Evolutionary conservation across 768 basidiomycete genomes (phyloP).

Genomic region (Cubamyces sp.): DNA sequence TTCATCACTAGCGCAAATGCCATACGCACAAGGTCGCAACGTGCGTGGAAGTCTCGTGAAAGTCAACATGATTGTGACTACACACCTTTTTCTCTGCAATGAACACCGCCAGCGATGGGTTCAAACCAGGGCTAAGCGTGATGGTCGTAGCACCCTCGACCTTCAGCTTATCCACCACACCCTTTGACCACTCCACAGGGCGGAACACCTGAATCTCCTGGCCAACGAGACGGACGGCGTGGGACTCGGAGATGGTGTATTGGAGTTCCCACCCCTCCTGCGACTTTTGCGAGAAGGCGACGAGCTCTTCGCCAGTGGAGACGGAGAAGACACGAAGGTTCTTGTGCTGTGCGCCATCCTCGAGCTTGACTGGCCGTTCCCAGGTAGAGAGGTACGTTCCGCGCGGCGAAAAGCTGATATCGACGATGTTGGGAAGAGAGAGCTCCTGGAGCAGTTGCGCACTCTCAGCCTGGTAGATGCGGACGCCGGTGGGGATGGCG

Average conservation of each 20-base stretch:
- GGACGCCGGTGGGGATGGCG: constrained; percentile 77
- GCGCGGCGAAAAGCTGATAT: constrained; percentile 90
- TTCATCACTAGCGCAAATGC: too few species aligned
- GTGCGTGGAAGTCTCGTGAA: too few species aligned
- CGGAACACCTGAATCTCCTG: constrained; percentile 84
- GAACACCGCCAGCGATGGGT: constrained; percentile 90
- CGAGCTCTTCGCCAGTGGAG: constrained; percentile 84
- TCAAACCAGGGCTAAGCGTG: constrained; percentile 79
- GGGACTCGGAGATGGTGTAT: constrained; percentile 87
- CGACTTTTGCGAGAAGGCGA: constrained; percentile 88
- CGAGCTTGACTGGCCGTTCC: constrained; percentile 92
- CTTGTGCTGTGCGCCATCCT: constrained; percentile 90
- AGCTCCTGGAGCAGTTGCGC: constrained; percentile 78
- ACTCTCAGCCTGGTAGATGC: constrained; percentile 76
- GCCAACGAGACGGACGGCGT: constrained; percentile 79
- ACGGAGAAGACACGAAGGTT: constrained; percentile 91
- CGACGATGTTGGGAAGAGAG: constrained; percentile 72
- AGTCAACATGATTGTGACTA: not conserved
- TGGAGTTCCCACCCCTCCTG: constrained; percentile 91
- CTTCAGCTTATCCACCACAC: constrained; percentile 78
- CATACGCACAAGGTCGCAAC: too few species aligned
- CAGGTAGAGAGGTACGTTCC: constrained; percentile 94
- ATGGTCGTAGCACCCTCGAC: constrained; percentile 83
- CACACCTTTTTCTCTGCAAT: constrained; percentile 90
- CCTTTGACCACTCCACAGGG: constrained; percentile 79